Conservation (phyloP, 2,329 filamentous ascomycete genomes). For the Sporothrix phasma region DNA sequence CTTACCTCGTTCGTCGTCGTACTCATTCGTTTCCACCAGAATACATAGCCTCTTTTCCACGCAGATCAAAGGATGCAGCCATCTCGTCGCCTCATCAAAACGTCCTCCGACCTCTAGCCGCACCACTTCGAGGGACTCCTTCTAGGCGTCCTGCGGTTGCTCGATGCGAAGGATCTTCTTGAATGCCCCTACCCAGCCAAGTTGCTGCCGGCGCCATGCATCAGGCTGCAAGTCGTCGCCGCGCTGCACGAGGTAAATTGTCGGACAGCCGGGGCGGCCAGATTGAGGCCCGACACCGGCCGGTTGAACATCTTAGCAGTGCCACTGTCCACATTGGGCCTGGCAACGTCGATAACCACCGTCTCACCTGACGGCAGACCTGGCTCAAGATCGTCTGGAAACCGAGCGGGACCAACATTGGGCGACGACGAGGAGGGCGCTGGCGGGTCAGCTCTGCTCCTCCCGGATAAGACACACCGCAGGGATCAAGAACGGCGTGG, state of each 20-base stretch:
- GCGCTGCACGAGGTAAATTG: conserved; percentile 25
- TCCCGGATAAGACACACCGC: background rate
- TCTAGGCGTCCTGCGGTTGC: conserved; percentile 18
- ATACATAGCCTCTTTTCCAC: background rate
- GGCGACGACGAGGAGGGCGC: background rate
- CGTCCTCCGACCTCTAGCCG: background rate
- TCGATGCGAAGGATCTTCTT: conserved; percentile 31
- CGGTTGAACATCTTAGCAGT: background rate
- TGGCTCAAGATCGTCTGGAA: background rate
- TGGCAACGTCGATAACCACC: conserved; percentile 16
- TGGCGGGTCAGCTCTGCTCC: background rate
- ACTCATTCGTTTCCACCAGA: too few species aligned
- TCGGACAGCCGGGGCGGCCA: conserved; percentile 4
- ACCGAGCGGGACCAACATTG: background rate
- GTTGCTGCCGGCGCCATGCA: conserved; percentile 33
- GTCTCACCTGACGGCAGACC: conserved; percentile 9
- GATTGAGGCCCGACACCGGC: background rate
- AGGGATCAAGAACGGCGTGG: background rate
- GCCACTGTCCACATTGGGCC: background rate
- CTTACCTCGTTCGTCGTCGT: background rate
- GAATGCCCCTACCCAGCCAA: conserved; percentile 39
- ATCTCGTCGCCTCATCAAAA: background rate
- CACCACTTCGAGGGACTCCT: conserved; percentile 17
- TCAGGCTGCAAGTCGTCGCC: conserved; percentile 24
- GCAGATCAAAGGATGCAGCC: background rate